A percentile compares a stretch with the other conserved stretches of the same genome.
Evolutionary conservation across 768 basidiomycete species (phyloP).

Genomic region (Polyporus arcularius): DNA sequence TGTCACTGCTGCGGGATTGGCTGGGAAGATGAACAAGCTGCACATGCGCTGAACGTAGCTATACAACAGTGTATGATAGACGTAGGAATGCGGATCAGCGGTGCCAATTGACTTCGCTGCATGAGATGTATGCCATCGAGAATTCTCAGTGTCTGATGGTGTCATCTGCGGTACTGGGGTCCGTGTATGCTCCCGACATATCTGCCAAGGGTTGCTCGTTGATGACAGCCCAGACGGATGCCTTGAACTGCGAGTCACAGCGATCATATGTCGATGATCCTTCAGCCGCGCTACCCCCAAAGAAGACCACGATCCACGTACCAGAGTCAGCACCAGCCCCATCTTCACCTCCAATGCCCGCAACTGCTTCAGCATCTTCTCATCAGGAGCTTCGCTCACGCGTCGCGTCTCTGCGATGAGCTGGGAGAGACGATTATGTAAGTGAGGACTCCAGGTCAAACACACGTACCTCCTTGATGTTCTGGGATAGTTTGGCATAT

Average conservation of each 20-base stretch:
- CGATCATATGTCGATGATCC: neutral
- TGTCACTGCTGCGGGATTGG: slow-evolving; percentile 32
- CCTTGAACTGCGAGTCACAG: slow-evolving; percentile 71
- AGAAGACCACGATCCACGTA: slow-evolving; percentile 37
- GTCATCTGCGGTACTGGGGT: slow-evolving; percentile 24
- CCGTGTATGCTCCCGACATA: slow-evolving; percentile 20
- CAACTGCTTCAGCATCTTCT: slow-evolving; percentile 71
- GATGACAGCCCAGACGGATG: slow-evolving; percentile 93
- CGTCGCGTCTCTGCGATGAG: slow-evolving; percentile 65
- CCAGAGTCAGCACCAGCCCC: slow-evolving; percentile 91
- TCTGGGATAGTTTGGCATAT: slow-evolving; percentile 83
- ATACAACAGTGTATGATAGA: slow-evolving; percentile 19
- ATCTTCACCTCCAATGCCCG: slow-evolving; percentile 90
- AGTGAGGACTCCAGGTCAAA: neutral
- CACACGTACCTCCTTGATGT: slow-evolving; percentile 70
- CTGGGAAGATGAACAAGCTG: slow-evolving; percentile 30
- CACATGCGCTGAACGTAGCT: slow-evolving; percentile 27
- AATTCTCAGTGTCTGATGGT: slow-evolving; percentile 22
- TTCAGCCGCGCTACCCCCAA: no score
- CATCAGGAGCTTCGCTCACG: slow-evolving; percentile 77
- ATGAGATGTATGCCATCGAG: neutral
- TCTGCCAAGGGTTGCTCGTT: slow-evolving; percentile 63
- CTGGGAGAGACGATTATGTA: slow-evolving; percentile 36
- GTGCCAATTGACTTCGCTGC: neutral
- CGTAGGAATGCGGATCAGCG: slow-evolving; percentile 1